Conservation (phyloP, 2,329 filamentous ascomycete genomes). For the Didymella glomerata region DNA sequence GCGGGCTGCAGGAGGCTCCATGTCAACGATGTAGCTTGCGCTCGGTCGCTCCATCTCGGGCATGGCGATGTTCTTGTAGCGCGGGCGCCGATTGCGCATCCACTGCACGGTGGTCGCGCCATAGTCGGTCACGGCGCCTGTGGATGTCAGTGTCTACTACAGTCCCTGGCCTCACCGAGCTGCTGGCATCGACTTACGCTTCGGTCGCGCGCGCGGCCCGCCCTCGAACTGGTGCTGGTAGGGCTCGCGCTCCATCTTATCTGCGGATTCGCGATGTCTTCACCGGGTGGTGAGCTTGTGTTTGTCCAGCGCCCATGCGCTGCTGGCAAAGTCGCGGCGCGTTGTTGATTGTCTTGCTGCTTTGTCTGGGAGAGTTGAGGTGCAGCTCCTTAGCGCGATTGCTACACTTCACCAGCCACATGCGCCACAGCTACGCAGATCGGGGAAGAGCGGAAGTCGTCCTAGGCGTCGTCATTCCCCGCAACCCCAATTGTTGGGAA, state of each 20-base stretch:
- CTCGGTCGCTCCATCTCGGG: conserved; percentile 86
- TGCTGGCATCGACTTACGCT: conserved; percentile 36
- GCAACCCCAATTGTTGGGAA: conserved; percentile 17
- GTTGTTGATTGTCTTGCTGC: background rate
- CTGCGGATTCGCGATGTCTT: conserved; percentile 1
- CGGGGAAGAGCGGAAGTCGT: conserved; percentile 5
- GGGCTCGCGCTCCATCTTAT: conserved; percentile 50
- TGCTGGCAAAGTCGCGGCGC: background rate
- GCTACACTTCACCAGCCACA: background rate
- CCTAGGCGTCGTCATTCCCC: conserved; percentile 10
- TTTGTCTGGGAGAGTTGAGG: conserved; percentile 4
- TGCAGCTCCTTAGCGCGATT: conserved; percentile 6
- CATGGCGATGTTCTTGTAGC: conserved; percentile 74
- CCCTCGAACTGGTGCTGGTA: conserved; percentile 48
- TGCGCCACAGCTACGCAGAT: background rate
- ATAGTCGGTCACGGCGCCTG: conserved; percentile 93
- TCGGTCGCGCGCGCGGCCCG: conserved; percentile 45
- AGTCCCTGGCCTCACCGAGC: background rate
- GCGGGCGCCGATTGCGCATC: conserved; percentile 82
- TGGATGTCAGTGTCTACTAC: background rate
- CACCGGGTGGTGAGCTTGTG: conserved; percentile 3
- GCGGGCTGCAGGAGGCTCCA: conserved; percentile 84
- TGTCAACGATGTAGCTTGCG: conserved; percentile 88
- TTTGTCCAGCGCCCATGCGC: conserved; percentile 10
- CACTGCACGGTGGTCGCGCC: conserved; percentile 88